These are phyloP conservation scores for Halophytophthora polymorphica DNA, from an alignment of 352 stramenopile genomes.

Conservation along the genomic window DNA sequence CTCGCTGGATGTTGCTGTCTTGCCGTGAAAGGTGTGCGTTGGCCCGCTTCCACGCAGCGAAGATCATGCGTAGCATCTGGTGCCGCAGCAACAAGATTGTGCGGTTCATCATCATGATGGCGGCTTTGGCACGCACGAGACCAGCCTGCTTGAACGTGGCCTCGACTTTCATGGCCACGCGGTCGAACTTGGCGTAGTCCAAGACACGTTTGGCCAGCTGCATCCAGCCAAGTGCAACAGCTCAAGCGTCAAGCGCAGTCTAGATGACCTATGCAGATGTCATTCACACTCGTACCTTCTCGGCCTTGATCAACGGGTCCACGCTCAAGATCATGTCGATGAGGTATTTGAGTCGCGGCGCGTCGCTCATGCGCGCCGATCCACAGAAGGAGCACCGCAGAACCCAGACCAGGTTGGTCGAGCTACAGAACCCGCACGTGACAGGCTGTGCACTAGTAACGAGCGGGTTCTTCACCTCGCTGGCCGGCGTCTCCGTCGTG, in stretches of 20 bases:
- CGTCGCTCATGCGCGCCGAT: slow-evolving; percentile 66
- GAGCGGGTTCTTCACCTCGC: slow-evolving; percentile 41
- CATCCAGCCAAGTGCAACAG: not conserved
- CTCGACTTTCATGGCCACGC: slow-evolving; percentile 69
- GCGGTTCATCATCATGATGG: slow-evolving; percentile 83
- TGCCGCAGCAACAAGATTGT: slow-evolving; percentile 50
- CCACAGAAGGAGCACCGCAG: slow-evolving; percentile 72
- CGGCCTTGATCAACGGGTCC: slow-evolving; percentile 53
- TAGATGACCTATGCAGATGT: not conserved
- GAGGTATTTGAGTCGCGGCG: slow-evolving; percentile 69
- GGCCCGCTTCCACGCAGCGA: slow-evolving; percentile 69
- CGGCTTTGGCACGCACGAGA: slow-evolving; percentile 66
- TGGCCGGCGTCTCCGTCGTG: slow-evolving; percentile 49
- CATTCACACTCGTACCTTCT: slow-evolving; percentile 34
- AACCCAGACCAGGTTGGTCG: slow-evolving; percentile 64
- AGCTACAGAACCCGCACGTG: slow-evolving; percentile 70
- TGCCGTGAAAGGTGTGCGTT: slow-evolving; percentile 44
- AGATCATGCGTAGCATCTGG: slow-evolving; percentile 77
- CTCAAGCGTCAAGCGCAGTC: not conserved
- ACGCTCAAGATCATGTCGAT: slow-evolving; percentile 78
- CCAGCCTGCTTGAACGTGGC: slow-evolving; percentile 75
- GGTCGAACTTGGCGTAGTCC: slow-evolving; percentile 79
- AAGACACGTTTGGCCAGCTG: slow-evolving; percentile 71
- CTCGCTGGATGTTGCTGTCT: slow-evolving; percentile 48
- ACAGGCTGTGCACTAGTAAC: slow-evolving; percentile 20